Evolutionary conservation across 805 yeast genomes (phyloP).

Genomic region (Vanderwaltozyma yarrowii): DNA sequence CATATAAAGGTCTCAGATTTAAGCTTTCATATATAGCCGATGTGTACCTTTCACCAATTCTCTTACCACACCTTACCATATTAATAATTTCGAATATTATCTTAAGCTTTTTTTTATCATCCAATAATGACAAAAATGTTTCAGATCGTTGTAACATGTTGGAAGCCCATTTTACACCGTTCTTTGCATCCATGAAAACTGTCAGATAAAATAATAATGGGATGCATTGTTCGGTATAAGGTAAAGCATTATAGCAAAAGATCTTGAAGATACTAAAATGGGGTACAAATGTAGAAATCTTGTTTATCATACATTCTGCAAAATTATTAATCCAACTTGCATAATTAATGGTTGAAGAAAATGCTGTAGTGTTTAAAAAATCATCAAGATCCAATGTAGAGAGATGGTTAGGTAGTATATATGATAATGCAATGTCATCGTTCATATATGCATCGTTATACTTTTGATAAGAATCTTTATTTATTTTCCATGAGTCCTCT

Average conservation of each 20-base stretch:
- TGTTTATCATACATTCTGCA: constrained; percentile 3
- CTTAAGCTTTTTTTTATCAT: constrained; percentile 5
- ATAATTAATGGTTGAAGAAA: not conserved
- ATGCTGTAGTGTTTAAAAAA: not conserved
- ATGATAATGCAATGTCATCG: not conserved
- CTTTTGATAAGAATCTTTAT: not conserved
- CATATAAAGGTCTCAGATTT: constrained; percentile 6
- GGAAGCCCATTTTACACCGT: constrained; percentile 7
- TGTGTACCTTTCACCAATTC: constrained; percentile 9
- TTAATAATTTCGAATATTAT: constrained; percentile 19
- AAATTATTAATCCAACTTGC: constrained; percentile 6
- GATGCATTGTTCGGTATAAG: constrained; percentile 2
- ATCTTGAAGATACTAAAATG: constrained; percentile 4
- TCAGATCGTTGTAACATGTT: not conserved
- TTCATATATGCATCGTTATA: not conserved
- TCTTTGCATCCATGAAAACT: constrained; percentile 9
- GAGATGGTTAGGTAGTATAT: not conserved
- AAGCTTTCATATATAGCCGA: constrained; percentile 14
- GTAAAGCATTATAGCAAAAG: not conserved
- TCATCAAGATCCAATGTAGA: not conserved
- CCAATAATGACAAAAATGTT: not conserved
- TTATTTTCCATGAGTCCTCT: constrained; percentile 1
- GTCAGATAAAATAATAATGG: constrained; percentile 7
- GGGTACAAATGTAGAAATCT: constrained; percentile 5
- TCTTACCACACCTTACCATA: constrained; percentile 20